These are phyloP conservation scores for Helicostylum pulchrum DNA, from an alignment of 192 early-diverging fungal genomes.

Conservation along the genomic window DNA sequence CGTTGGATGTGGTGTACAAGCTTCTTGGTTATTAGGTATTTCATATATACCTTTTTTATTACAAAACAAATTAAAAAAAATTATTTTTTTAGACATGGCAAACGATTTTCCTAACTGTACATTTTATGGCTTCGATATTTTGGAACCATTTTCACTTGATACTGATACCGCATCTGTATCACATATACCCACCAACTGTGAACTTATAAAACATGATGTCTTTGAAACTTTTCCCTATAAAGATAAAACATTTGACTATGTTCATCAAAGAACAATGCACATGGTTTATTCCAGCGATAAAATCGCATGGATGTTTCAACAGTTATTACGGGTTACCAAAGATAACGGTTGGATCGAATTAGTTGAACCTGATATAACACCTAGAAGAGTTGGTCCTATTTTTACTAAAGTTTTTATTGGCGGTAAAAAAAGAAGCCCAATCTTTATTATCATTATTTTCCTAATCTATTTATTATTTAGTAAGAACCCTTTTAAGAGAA, in stretches of 20 bases:
- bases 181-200: constrained; percentile 1
- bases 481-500: background rate
- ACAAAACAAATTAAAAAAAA: background rate
- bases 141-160: background rate
- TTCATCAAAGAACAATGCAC: constrained; percentile 21
- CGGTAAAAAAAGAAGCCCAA: no score
- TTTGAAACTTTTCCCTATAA: background rate
- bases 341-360: constrained; percentile 20
- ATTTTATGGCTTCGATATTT: constrained; percentile 15
- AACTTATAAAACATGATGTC: constrained; percentile 1
- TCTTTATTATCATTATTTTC: no score
- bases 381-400: constrained; percentile 11
- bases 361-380: constrained; percentile 17
- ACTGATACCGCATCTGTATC: background rate
- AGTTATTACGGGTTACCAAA: constrained; percentile 14
- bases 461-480: background rate
- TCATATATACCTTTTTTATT: background rate
- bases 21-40: constrained; percentile 24
- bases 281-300: background rate
- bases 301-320: background rate
- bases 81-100: constrained; percentile 16
- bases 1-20: constrained; percentile 16
- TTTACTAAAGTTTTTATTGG: background rate
- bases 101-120: constrained; percentile 19
- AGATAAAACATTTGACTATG: constrained; percentile 16